Conservation (phyloP, 768 basidiomycete species). For the Tricholoma bakamatsutake region DNA sequence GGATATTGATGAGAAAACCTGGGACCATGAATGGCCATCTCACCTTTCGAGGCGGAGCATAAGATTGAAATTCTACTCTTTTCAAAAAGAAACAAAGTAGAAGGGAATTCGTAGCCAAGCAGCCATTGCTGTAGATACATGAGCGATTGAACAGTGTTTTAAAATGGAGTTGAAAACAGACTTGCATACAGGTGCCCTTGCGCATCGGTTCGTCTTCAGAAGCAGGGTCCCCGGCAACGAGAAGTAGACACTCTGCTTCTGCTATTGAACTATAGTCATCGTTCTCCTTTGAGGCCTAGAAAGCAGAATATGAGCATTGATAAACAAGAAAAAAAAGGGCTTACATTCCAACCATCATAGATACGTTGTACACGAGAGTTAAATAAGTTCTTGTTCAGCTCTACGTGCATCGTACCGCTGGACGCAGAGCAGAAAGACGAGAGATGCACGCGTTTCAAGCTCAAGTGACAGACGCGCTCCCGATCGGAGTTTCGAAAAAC, state of each 20-base stretch:
- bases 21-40: neutral
- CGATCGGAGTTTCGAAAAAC: conserved; percentile 19
- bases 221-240: conserved; percentile 73
- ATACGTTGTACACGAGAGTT: conserved; percentile 51
- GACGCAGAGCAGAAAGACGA: neutral
- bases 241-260: conserved; percentile 61
- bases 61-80: conserved; percentile 73
- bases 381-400: conserved; percentile 62
- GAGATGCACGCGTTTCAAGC: conserved; percentile 11
- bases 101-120: conserved; percentile 96
- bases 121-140: conserved; percentile 76
- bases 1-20: conserved; percentile 2
- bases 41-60: conserved; percentile 88
- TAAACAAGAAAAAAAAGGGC: conserved; percentile 20
- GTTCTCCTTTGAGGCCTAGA: conserved; percentile 57
- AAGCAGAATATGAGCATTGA: conserved; percentile 7
- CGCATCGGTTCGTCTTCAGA: conserved; percentile 87
- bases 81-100: conserved; percentile 81
- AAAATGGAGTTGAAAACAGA: conserved; percentile 26
- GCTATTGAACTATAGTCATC: conserved; percentile 69
- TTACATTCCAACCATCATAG: conserved; percentile 59
- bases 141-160: conserved; percentile 4
- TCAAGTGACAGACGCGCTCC: conserved; percentile 17
- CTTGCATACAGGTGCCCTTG: conserved; percentile 91
- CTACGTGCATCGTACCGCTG: conserved; percentile 50